Base-by-base conservation (phyloP, 1,284 basidiomycete species). In the Anthracocystis panici-leucophaei region DNA sequence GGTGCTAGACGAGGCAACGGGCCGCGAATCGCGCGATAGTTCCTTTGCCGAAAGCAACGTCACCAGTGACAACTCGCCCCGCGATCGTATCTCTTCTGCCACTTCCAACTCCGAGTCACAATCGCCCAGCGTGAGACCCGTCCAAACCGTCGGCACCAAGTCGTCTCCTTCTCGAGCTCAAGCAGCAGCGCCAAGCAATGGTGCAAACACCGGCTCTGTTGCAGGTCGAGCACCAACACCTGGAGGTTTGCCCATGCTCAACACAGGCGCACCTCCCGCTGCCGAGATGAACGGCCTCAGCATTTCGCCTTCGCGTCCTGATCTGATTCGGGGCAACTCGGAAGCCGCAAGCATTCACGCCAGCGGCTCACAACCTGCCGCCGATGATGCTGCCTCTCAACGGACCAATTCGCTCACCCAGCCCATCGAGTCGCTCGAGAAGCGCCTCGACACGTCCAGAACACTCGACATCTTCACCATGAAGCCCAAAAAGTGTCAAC, bases 401-500 rank as follows among this genome's bases (percentile, higher is more conserved):
- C 55, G 61, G n/a, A 67, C 68, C 54, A 58, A 62, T 31, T 75
- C 73, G 53, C 40, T 67, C 44, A 48, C 54, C 23, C 67, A 68
- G 57, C 74, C 77, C 42, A 63, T 79, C 57, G 79, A 78, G 23
- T 92, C 94, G 78, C 89, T 99, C 23, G 96, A 99, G 84, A 87
- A 89, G 35, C 89, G 92, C 31, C 88, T 99, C 46, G 90, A 91
- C 57, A 91, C 93, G 0, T 89, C 92, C 49, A 88, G 89, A 31
- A 93, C 93, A 5, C 87, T 97, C 35, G 96, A 99, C 85, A 91
- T 99, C 50, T 99, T 99, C 85, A 93, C 93, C 1, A 96, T 99
- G 95, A 90, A 90, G 79, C 92, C 93, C 5, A 95, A 95, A 90
- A 77, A 75, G 87, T 95, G 97, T 76, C 92, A 92, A 75, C 88